Base-by-base conservation (phyloP, 2,329 filamentous ascomycete species). In the Dendrostoma leiphaemia region DNA sequence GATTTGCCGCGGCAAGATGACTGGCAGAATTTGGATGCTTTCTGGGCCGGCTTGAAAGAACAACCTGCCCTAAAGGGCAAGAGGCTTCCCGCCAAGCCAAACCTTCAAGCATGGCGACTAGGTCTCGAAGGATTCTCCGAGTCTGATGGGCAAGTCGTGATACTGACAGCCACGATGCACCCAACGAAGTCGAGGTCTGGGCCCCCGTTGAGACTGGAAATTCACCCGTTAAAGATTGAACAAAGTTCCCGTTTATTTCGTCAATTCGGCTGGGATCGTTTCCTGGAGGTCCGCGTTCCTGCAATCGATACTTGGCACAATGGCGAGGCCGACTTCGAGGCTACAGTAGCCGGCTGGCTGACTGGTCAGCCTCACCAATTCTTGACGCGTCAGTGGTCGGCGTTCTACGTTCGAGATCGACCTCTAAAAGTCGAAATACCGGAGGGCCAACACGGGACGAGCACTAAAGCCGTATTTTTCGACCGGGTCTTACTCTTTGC, bases 241-340 rank as follows among this genome's bases (percentile, higher is more conserved):
- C 63, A 72, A 4, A 70, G 77, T 0, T 75, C 82, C 62, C 77
- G 83, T 1, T 65, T 86, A 0, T 68, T 70, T n/a, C 75, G 83
- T 15, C 76, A 76, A 3, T 85, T 85, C 57, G 82, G 83, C 0
- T 67, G 75, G 0, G 83, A 86, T 58, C 73, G 83, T 1, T 85
- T 85, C 43, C 59, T 86, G 1, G 80, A 85, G 51, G 54, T 86
- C 1, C 63, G 74, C 3, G 69, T 85, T 7, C 82, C 83, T 0
- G 71, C 72, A 0, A 61, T 64, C 0, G 66, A 70, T 0, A 48
- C 59, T 0, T 48, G 68, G 0, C 56, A 72, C 2, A 69, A 65
- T 17, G 62, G 73, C 1, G 62, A 71, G 3, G 64, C 67, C 0
- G 58, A 62, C 0, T 65, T 67, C 0, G 59, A 65, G 1, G 59